A percentile compares a stretch with the other conserved stretches of the same genome.
Evolutionary conservation across 257 asterid genomes (phyloP).

Genomic region (Cinchona pubescens): DNA sequence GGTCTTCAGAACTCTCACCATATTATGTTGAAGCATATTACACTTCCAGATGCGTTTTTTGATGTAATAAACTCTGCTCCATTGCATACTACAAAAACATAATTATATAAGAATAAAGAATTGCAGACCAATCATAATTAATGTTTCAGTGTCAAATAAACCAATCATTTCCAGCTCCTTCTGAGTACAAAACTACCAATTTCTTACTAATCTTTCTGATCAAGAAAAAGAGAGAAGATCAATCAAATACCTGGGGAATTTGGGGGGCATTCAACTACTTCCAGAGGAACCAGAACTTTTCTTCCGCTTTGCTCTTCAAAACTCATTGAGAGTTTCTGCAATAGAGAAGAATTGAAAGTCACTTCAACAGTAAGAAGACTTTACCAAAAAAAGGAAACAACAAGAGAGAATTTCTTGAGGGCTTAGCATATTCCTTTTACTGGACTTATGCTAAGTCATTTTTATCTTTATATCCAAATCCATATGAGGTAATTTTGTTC

Average conservation of each 20-base stretch:
- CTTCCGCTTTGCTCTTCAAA: background rate
- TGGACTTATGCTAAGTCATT: background rate
- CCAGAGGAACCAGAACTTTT: background rate
- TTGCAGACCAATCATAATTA: background rate
- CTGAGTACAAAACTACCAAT: background rate
- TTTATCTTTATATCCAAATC: background rate
- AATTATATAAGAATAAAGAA: background rate
- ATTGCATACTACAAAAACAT: background rate
- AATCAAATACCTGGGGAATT: background rate
- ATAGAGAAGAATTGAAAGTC: background rate
- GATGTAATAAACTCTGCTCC: background rate
- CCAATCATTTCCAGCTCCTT: background rate
- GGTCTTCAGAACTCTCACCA: background rate
- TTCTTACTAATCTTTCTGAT: background rate
- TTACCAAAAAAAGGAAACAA: background rate
- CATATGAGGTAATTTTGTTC: background rate
- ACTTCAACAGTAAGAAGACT: background rate
- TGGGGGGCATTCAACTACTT: background rate
- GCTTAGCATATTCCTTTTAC: slow-evolving; percentile 19
- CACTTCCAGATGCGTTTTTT: background rate
- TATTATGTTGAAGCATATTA: background rate
- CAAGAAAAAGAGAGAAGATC: background rate
- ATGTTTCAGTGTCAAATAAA: background rate
- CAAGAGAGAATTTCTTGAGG: background rate
- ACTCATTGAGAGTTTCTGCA: background rate